phyloP scores from a whole-genome alignment of 371 early-diverging fungal species.

The Mortierella sp. region DNA sequence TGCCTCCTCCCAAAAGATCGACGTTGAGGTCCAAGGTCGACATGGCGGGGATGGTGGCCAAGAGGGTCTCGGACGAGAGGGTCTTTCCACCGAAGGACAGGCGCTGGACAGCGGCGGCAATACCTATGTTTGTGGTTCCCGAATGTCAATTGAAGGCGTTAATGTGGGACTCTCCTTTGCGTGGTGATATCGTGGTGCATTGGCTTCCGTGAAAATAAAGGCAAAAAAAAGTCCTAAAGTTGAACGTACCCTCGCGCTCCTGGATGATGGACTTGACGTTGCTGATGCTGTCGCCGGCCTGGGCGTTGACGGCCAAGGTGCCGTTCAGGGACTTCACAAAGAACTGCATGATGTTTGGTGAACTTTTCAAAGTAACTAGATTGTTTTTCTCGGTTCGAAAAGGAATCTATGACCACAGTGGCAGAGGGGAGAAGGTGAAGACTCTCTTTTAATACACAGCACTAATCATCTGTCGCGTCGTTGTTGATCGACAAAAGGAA shows the following conservation, averaged over 20 bases:
- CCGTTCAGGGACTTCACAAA: slow-evolving; percentile 90
- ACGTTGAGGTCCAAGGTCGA: slow-evolving; percentile 90
- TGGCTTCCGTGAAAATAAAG: not conserved
- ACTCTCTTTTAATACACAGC: too few species aligned
- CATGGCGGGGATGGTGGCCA: slow-evolving; percentile 91
- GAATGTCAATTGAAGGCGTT: too few species aligned
- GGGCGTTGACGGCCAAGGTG: slow-evolving; percentile 87
- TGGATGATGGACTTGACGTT: slow-evolving; percentile 90
- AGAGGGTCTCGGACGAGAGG: slow-evolving; percentile 86
- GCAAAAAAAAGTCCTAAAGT: not conserved
- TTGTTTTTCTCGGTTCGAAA: slow-evolving; percentile 58
- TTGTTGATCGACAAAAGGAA: not conserved
- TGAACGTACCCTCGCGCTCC: slow-evolving; percentile 86
- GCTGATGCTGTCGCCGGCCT: slow-evolving; percentile 80
- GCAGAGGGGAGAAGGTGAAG: not conserved
- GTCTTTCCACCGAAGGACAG: slow-evolving; percentile 96
- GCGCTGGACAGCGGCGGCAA: slow-evolving; percentile 94
- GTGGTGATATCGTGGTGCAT: slow-evolving; percentile 91
- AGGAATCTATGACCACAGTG: slow-evolving; percentile 40
- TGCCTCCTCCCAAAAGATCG: slow-evolving; percentile 90
- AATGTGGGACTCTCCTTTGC: too few species aligned
- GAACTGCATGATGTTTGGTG: slow-evolving; percentile 76
- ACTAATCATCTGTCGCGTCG: not conserved
- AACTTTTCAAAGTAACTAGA: slow-evolving; percentile 57
- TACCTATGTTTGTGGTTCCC: too few species aligned